These are phyloP conservation scores for Elsinoe necatrix DNA, from an alignment of 2,329 filamentous ascomycete species.

Conservation along the genomic window DNA sequence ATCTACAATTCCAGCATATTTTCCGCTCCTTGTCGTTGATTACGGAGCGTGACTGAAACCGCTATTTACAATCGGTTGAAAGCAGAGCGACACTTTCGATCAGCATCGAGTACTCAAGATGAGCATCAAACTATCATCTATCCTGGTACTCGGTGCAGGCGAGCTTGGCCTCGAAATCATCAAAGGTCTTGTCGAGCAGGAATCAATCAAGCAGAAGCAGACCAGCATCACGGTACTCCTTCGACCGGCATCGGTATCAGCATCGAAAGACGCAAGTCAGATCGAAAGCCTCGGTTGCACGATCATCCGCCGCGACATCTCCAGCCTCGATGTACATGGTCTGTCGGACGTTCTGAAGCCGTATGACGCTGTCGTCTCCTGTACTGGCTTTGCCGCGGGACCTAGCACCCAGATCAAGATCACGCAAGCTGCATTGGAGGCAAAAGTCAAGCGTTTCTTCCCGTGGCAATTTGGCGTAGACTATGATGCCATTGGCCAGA, in stretches of 20 bases:
- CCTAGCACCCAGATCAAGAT: conserved; percentile 52
- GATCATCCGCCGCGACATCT: conserved; percentile 41
- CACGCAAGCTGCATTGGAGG: conserved; percentile 46
- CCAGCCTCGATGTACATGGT: conserved; percentile 22
- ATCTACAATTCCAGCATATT: too few species aligned
- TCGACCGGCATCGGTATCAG: conserved; percentile 39
- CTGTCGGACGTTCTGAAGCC: conserved; percentile 30
- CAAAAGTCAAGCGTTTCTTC: conserved; percentile 46
- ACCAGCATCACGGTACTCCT: conserved; percentile 47
- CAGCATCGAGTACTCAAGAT: background rate
- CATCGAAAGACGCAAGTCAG: conserved; percentile 32
- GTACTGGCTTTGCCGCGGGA: conserved; percentile 52
- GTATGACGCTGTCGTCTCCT: conserved; percentile 51
- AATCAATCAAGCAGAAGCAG: conserved; percentile 27
- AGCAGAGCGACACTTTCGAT: too few species aligned
- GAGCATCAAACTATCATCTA: conserved; percentile 17
- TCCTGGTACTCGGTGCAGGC: conserved; percentile 59
- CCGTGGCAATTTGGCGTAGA: conserved; percentile 70
- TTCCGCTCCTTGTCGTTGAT: too few species aligned
- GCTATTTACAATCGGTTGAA: too few species aligned
- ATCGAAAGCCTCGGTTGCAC: conserved; percentile 33
- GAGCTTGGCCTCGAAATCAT: conserved; percentile 55
- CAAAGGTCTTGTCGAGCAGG: conserved; percentile 42
- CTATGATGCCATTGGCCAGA: conserved; percentile 55
- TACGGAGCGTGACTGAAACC: too few species aligned